These are phyloP conservation scores for Pelargonium cotyledonis DNA, from an alignment of 441 rosid species.

Conservation along the genomic window DNA sequence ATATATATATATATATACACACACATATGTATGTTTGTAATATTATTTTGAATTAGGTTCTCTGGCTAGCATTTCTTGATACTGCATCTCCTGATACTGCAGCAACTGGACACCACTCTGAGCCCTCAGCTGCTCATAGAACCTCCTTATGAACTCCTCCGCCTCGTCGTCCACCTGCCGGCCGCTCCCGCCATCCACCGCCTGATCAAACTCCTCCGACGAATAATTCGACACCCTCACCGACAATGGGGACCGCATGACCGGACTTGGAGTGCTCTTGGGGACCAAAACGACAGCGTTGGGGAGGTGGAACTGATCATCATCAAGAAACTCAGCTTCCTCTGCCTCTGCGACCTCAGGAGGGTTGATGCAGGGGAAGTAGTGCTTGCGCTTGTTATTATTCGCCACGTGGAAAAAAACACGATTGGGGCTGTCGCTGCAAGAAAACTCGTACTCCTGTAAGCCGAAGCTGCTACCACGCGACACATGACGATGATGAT, in stretches of 20 bases:
- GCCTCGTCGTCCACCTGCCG: constrained; percentile 42
- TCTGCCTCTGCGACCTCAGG: constrained; percentile 32
- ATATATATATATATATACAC: too few relatives aligned
- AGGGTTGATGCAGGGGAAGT: constrained; percentile 47
- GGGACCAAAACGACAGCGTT: constrained; percentile 28
- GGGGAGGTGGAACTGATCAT: too few relatives aligned
- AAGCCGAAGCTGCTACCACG: constrained; percentile 35
- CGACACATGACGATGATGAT: constrained; percentile 19
- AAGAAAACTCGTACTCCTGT: constrained; percentile 59
- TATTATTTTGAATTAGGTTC: too few relatives aligned
- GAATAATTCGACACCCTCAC: constrained; percentile 42
- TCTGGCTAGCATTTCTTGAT: constrained; percentile 7
- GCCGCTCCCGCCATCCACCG: constrained; percentile 19
- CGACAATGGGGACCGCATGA: constrained; percentile 29
- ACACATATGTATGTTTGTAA: too few relatives aligned
- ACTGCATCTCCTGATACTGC: neutral
- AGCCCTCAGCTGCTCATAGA: constrained; percentile 43
- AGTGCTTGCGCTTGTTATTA: constrained; percentile 27
- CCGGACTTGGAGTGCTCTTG: constrained; percentile 29
- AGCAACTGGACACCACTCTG: constrained; percentile 44
- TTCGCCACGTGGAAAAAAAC: constrained; percentile 43
- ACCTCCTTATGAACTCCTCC: constrained; percentile 52
- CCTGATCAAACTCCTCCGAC: constrained; percentile 33
- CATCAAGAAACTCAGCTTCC: constrained; percentile 17
- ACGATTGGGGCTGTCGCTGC: constrained; percentile 56